These are phyloP conservation scores for Aspergillus bertholletiae DNA, from an alignment of 495 filamentous ascomycete genomes.

Conservation along the genomic window DNA sequence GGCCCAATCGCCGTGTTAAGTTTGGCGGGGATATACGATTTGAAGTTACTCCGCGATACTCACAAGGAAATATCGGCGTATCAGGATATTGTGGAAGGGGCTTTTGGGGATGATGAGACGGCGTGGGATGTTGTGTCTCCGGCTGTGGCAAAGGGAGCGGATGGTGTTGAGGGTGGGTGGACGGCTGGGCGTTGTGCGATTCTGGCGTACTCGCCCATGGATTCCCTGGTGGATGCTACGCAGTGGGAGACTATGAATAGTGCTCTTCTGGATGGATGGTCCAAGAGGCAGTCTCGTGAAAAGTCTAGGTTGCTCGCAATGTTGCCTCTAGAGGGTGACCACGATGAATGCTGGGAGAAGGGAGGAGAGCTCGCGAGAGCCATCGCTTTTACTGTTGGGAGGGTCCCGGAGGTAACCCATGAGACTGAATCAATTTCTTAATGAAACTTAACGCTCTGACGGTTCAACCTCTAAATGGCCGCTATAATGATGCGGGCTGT, in stretches of 20 bases:
- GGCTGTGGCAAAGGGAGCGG: conserved; percentile 25
- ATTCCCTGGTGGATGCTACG: conserved; percentile 56
- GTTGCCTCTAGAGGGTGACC: conserved; percentile 51
- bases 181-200: conserved; percentile 45
- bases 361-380: conserved; percentile 48
- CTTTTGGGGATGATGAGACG: conserved; percentile 56
- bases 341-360: conserved; percentile 58
- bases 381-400: conserved; percentile 29
- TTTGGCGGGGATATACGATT: conserved; percentile 64
- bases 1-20: conserved; percentile 52
- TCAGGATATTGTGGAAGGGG: conserved; percentile 53
- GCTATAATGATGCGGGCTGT: no score
- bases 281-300: conserved; percentile 15
- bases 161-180: conserved; percentile 39
- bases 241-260: conserved; percentile 49
- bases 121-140: conserved; percentile 55
- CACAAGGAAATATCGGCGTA: conserved; percentile 49
- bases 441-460: no score
- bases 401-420: conserved; percentile 16
- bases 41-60: conserved; percentile 48
- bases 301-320: conserved; percentile 29
- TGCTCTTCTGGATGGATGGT: conserved; percentile 30
- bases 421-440: no score
- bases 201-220: conserved; percentile 56
- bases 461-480: no score